Evolutionary conservation across 176 grass and related monocot species (phyloP).

Genomic region (Neostapfia colusana): DNA sequence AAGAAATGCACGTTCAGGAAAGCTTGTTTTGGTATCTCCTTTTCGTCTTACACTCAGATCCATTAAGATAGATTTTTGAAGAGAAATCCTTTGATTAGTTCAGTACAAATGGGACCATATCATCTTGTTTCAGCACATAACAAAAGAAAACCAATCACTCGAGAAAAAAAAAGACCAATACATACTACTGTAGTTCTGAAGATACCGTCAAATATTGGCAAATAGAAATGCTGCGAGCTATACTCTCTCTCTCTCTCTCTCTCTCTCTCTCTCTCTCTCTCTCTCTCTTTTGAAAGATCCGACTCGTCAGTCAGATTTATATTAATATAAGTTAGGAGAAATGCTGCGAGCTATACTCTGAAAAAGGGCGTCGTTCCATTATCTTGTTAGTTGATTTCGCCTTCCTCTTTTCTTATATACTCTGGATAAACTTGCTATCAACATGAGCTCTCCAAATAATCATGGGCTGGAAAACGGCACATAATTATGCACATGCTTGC

Average conservation of each 20-base stretch:
- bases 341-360: background rate
- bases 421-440: background rate
- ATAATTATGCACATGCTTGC: background rate
- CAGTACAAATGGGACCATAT: background rate
- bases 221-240: background rate
- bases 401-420: background rate
- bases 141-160: background rate
- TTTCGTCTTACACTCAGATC: slow-evolving; percentile 19
- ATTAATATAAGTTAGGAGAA: too few species aligned
- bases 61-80: background rate
- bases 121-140: background rate
- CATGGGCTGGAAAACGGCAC: background rate
- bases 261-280: too few species aligned
- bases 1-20: slow-evolving; percentile 3
- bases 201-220: background rate
- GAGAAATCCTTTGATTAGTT: background rate
- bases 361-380: background rate
- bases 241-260: too few species aligned
- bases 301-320: too few species aligned
- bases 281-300: too few species aligned
- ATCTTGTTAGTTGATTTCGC: background rate
- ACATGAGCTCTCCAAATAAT: background rate
- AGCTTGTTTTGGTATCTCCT: background rate
- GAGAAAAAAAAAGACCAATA: too few species aligned
- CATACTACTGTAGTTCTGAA: background rate